Evolutionary conservation across 106 monocot genomes (phyloP), one percentile per base, ranked within the genome.

Genomic region (Dendrobium officinale): DNA sequence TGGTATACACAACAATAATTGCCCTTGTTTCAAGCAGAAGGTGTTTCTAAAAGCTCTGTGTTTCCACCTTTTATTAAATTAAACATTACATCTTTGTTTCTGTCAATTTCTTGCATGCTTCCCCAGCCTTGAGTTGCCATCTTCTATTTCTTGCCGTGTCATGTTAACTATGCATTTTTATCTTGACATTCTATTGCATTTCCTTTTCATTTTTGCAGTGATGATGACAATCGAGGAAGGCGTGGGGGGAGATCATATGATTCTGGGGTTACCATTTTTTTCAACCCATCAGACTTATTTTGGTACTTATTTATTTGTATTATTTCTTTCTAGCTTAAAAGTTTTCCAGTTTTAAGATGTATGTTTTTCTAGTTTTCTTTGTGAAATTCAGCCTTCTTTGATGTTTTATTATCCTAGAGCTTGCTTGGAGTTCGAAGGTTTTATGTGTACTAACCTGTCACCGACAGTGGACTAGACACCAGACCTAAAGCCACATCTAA

Each of bases 1-100:
- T 99, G 72, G 98, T 99, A 15, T 99, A 93, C 79, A 99, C 98
- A 75, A 89, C 98, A 79, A 99, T 99, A 31, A 91, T 99, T 86
- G 87, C 91, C 5, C 83, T 99, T 82, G 56, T 95, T 83, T 93
- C 98, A 68, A 99, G 95, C 85, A 90, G 88, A 81, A 91, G 95
- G 98, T 99, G 87, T 45, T 44, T 8, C 73, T 51, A 13, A 76
- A 49, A 76, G 49, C 27, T 76, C 49, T 45, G 27, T 19, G 2
- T 27, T 74, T 43, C 43, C 16, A 74, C 19, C 16, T 74, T 42
- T 74, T 42, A 5, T 74, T 43, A 74, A 42, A 44, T 74, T 37
- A 68, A 70, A 70, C 37, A 33, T 70, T 70, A 22, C 3, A 22
- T 37, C 24, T 37, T 70, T 37, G 11, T 70, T 70, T 67, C 22